These are phyloP conservation scores for Colletotrichum shisoi DNA, from an alignment of 2,329 filamentous ascomycete genomes.

Conservation along the genomic window DNA sequence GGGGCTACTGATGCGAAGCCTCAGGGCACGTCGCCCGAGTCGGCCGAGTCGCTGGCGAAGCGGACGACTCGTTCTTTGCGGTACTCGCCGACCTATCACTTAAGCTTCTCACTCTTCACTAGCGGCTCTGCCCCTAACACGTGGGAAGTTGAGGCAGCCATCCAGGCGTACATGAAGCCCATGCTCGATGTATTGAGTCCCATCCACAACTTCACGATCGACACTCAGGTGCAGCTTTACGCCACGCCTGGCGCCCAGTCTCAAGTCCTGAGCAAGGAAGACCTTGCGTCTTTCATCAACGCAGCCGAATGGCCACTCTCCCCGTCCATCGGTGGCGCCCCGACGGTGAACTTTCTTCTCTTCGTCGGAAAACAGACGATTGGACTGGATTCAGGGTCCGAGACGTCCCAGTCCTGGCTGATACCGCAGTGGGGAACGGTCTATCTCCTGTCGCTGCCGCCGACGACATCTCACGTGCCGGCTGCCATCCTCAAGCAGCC, in stretches of 20 bases:
- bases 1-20: constrained; percentile 58
- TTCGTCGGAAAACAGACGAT: constrained; percentile 85
- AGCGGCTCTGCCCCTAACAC: constrained; percentile 78
- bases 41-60: constrained; percentile 66
- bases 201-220: constrained; percentile 94
- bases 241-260: constrained; percentile 72
- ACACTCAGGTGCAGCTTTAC: constrained; percentile 95
- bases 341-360: constrained; percentile 94
- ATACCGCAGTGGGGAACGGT: constrained; percentile 93
- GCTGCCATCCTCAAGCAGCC: constrained; percentile 75
- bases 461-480: constrained; percentile 62
- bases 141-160: constrained; percentile 88
- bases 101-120: constrained; percentile 95
- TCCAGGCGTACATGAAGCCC: constrained; percentile 82
- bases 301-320: constrained; percentile 97
- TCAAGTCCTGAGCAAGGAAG: constrained; percentile 78
- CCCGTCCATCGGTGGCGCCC: constrained; percentile 89
- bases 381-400: constrained; percentile 53
- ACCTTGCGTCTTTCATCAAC: constrained; percentile 94
- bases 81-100: constrained; percentile 91
- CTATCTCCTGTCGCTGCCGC: constrained; percentile 63
- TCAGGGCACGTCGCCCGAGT: constrained; percentile 58
- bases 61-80: constrained; percentile 86
- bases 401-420: constrained; percentile 76
- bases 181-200: constrained; percentile 79